These are phyloP conservation scores for Saccharomycopsis sp. DNA, from an alignment of 805 yeast species.

Conservation along the genomic window DNA sequence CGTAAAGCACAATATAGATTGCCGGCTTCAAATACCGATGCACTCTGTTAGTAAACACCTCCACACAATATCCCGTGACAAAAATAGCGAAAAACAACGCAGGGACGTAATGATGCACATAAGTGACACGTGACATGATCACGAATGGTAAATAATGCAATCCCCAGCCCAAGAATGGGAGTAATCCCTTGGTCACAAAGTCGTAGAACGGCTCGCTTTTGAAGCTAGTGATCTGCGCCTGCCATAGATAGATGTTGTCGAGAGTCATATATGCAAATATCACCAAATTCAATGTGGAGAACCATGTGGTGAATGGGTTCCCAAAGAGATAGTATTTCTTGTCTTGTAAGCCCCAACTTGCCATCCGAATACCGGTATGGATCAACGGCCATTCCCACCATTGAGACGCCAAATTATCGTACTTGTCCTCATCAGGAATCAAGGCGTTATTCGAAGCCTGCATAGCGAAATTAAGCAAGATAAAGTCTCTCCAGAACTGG, in stretches of 20 bases:
- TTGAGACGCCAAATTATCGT: constrained; percentile 61
- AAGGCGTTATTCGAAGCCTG: constrained; percentile 79
- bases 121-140: constrained; percentile 93
- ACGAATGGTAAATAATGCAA: constrained; percentile 85
- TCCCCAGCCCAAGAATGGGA: constrained; percentile 88
- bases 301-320: constrained; percentile 59
- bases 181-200: constrained; percentile 58
- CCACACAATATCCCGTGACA: constrained; percentile 58
- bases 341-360: constrained; percentile 56
- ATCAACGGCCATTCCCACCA: constrained; percentile 86
- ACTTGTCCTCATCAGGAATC: constrained; percentile 66
- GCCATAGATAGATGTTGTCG: constrained; percentile 42
- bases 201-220: constrained; percentile 34
- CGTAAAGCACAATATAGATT: constrained; percentile 39
- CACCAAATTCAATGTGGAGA: constrained; percentile 46
- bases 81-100: constrained; percentile 91
- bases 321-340: constrained; percentile 62
- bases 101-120: constrained; percentile 94
- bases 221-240: constrained; percentile 55
- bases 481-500: constrained; percentile 59
- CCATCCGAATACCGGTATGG: constrained; percentile 65
- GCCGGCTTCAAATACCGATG: constrained; percentile 1
- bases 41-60: constrained; percentile 27
- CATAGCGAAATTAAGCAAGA: constrained; percentile 72
- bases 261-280: constrained; percentile 31